A percentile compares a stretch with the other conserved stretches of the same genome.
phyloP scores from a whole-genome alignment of 495 filamentous ascomycete species.

The Haplographium delicatum region DNA sequence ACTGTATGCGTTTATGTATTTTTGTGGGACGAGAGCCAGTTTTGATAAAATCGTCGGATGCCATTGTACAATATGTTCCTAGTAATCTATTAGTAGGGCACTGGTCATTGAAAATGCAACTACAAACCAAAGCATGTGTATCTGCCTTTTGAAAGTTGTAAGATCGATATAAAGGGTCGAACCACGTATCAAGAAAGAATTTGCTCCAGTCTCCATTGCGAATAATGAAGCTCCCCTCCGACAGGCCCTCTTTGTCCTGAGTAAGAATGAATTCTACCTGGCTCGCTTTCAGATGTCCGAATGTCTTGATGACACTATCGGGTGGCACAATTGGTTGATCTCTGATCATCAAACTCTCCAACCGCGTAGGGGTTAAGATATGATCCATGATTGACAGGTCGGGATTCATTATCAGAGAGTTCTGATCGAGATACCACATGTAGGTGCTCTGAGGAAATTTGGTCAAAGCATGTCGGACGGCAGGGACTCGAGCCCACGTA shows the following conservation, averaged over 20 bases:
- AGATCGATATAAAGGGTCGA: conserved; percentile 83
- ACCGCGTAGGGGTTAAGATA: conserved; percentile 56
- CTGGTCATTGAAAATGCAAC: neutral
- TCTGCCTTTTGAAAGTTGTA: conserved; percentile 98
- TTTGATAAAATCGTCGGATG: conserved; percentile 95
- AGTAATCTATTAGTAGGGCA: conserved; percentile 9
- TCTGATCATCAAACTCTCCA: conserved; percentile 79
- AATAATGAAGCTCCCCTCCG: conserved; percentile 71
- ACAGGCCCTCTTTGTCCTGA: conserved; percentile 79
- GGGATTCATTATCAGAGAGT: conserved; percentile 89
- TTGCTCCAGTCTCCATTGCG: conserved; percentile 82
- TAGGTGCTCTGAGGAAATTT: conserved; percentile 65
- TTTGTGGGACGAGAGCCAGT: conserved; percentile 79
- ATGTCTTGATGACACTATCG: conserved; percentile 95
- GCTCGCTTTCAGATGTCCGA: conserved; percentile 67
- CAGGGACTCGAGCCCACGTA: conserved; percentile 76
- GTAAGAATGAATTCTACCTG: conserved; percentile 79
- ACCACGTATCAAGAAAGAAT: conserved; percentile 95
- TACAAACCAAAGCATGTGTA: conserved; percentile 77
- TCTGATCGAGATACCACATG: conserved; percentile 79
- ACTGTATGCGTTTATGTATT: conserved; percentile 69
- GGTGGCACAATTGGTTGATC: conserved; percentile 87
- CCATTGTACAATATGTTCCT: conserved; percentile 96
- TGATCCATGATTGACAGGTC: conserved; percentile 61
- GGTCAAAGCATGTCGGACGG: conserved; percentile 86